A percentile compares a stretch with the other conserved stretches of the same genome.
phyloP scores from a whole-genome alignment of 108 stramenopile genomes.

The Parmales sp. region DNA sequence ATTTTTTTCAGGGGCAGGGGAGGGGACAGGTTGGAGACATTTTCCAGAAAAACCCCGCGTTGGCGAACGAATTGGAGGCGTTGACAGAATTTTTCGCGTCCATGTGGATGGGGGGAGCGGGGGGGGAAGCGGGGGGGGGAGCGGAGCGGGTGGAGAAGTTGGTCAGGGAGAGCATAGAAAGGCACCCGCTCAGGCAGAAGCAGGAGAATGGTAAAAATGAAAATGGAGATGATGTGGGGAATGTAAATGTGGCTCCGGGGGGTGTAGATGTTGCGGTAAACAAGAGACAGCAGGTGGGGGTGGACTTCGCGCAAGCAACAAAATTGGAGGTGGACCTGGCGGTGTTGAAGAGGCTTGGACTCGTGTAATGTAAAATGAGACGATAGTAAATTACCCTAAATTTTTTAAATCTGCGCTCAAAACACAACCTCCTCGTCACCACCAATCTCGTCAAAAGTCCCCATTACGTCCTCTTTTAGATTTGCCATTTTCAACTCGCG shows the following conservation, averaged over 20 bases:
- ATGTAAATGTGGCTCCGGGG: no score
- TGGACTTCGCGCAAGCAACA: background rate
- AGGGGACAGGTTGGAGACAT: background rate
- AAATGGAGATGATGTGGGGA: no score
- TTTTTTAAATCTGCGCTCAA: slow-evolving; percentile 23
- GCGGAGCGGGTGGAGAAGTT: background rate
- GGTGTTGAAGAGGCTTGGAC: background rate
- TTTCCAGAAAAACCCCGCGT: background rate
- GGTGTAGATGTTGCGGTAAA: background rate
- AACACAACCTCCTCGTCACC: slow-evolving; percentile 80
- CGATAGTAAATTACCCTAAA: no score
- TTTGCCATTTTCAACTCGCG: slow-evolving; percentile 1
- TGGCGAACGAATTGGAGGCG: no score
- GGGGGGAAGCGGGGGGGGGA: background rate
- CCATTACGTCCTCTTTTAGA: slow-evolving; percentile 40
- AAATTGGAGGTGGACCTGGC: background rate
- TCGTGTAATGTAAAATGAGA: no score
- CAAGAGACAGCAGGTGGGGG: background rate
- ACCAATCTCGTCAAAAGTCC: slow-evolving; percentile 68
- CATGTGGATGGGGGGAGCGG: background rate
- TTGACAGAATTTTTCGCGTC: no score
- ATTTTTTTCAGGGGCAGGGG: background rate
- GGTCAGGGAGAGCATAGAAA: background rate
- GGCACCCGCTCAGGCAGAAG: no score
- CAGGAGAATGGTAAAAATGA: no score